Evolutionary conservation across 805 yeast species (phyloP), one percentile per base, ranked within the genome.

Genomic region (Limtongia smithiae): DNA sequence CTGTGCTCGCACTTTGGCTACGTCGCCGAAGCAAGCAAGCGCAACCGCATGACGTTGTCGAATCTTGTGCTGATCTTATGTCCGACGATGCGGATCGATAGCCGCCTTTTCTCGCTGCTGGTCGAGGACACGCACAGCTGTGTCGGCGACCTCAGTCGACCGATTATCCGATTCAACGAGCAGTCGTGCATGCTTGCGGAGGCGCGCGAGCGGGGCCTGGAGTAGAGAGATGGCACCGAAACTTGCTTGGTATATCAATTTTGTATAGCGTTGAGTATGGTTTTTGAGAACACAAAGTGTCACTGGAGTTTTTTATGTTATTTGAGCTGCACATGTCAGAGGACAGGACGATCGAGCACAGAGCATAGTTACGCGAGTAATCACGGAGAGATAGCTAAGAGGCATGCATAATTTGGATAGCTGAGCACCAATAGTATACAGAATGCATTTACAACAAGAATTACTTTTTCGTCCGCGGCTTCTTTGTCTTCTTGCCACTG

Each of bases 401-500:
- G n/a, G n/a, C n/a, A n/a, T n/a, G n/a, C n/a, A n/a, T n/a, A n/a
- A n/a, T n/a, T n/a, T n/a, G n/a, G n/a, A n/a, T n/a, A n/a, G n/a
- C n/a, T n/a, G n/a, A n/a, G n/a, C n/a, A n/a, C n/a, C n/a, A n/a
- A n/a, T n/a, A n/a, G n/a, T n/a, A n/a, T n/a, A n/a, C n/a, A n/a
- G n/a, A n/a, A n/a, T n/a, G n/a, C n/a, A n/a, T n/a, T n/a, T n/a
- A n/a, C n/a, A n/a, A n/a, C n/a, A n/a, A n/a, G n/a, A n/a, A n/a
- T n/a, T n/a, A n/a, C n/a, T n/a, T n/a, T n/a, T n/a, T n/a, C 32
- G 14, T 15, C 47, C 24, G n/a, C 27, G 17, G 12, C 39, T n/a
- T 18, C 35, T 17, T 76, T 62, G 74, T 78, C 79, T 85, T 85
- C 71, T 6, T 6, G 28, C 28, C 97, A 83, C 63, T 88, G 43